A percentile compares a stretch with the other conserved stretches of the same genome.
Conservation (phyloP, 2,329 filamentous ascomycete species). For the Diplocarpon rosae region DNA sequence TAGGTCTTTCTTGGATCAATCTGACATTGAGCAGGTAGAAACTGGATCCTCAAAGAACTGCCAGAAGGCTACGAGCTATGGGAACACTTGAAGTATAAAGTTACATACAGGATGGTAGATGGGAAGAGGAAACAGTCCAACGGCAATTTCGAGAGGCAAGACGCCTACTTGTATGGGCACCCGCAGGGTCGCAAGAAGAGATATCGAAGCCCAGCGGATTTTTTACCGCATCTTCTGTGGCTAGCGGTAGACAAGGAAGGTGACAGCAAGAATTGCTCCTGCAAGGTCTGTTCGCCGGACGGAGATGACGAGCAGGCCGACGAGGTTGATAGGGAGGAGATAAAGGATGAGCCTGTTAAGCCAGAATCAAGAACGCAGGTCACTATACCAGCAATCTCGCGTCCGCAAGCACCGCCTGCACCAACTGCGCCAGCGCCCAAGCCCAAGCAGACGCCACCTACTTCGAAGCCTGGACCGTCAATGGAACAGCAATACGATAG, state of each 20-base stretch:
- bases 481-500: slow-evolving; percentile 39
- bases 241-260: slow-evolving; percentile 40
- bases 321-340: slow-evolving; percentile 10
- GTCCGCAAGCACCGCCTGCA: background rate
- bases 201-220: slow-evolving; percentile 46
- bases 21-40: slow-evolving; percentile 24
- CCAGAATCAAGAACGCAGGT: background rate
- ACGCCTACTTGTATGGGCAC: slow-evolving; percentile 50
- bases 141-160: slow-evolving; percentile 43
- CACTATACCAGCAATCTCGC: background rate
- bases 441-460: background rate
- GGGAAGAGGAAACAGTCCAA: slow-evolving; percentile 32
- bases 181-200: slow-evolving; percentile 44
- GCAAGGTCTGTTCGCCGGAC: slow-evolving; percentile 45
- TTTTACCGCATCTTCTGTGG: slow-evolving; percentile 49
- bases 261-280: slow-evolving; percentile 42
- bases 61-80: slow-evolving; percentile 47
- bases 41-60: slow-evolving; percentile 40
- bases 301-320: slow-evolving; percentile 28
- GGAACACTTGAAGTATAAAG: slow-evolving; percentile 44
- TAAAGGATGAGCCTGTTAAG: slow-evolving; percentile 2
- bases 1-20: background rate
- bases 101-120: slow-evolving; percentile 29
- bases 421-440: background rate
- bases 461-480: slow-evolving; percentile 1